A percentile compares a stretch with the other conserved stretches of the same genome.
Evolutionary conservation across 345 rosid genomes (phyloP).

Genomic region (Conringia planisiliqua): DNA sequence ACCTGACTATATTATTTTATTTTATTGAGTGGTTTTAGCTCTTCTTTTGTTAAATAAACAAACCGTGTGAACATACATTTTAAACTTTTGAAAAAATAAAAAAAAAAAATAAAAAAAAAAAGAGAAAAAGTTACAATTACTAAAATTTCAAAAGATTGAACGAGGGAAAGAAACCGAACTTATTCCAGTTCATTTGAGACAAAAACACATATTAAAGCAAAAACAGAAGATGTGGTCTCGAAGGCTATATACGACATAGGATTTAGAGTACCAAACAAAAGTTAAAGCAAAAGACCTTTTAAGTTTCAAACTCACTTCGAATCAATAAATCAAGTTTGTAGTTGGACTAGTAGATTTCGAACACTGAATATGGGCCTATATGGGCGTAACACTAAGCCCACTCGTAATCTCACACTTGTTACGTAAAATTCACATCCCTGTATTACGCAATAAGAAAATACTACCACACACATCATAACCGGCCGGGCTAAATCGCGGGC

Average conservation of each 20-base stretch:
- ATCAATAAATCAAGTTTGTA: neutral
- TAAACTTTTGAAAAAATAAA: neutral
- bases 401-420: neutral
- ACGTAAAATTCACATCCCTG: neutral
- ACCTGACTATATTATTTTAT: neutral
- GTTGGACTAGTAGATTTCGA: neutral
- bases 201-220: neutral
- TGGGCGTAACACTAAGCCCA: neutral
- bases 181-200: conserved; percentile 2
- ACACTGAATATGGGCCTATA: neutral
- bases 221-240: neutral
- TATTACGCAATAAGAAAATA: neutral
- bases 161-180: conserved; percentile 16
- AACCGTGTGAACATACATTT: neutral
- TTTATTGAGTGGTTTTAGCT: neutral
- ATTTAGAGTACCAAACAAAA: conserved; percentile 11
- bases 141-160: conserved; percentile 11
- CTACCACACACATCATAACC: neutral
- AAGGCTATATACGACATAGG: neutral
- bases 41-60: neutral
- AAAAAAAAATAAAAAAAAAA: neutral
- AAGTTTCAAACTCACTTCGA: neutral
- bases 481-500: neutral
- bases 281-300: conserved; percentile 13
- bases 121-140: neutral